Evolutionary conservation across 345 rosid genomes (phyloP), one percentile per base, ranked within the genome.

Genomic region (Bruguiera parviflora): DNA sequence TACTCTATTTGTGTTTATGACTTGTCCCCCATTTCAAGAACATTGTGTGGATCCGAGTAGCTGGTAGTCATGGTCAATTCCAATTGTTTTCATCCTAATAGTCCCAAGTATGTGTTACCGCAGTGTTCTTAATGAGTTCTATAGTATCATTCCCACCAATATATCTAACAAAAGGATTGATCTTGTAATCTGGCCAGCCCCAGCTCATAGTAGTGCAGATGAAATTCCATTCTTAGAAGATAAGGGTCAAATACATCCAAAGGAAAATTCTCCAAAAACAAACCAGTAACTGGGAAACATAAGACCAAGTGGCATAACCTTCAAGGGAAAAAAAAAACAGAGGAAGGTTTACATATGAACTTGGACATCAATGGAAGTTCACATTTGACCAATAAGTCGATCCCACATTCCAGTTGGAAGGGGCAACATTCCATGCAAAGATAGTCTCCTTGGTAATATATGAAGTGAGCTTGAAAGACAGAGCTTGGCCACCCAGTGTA

Each of bases 401-500:
- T 0, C 96, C 96, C 0, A 73, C 71, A 6, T 69, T 53, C 97
- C 98, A 93, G 49, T 79, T 81, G 5, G 87, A 51, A 43, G 98
- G 98, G 63, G 87, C 89, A 25, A 84, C 89, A 69, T 90, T 84
- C 78, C 69, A 80, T 52, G 82, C 84, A 24, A 79, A 59, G 51
- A 90, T 72, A 56, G 89, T 92, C 72, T 87, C 79, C 71, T 82
- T 87, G 56, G 88, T 78, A 2, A 92, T 73, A 70, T 85, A 85
- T 3, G 93, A 90, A 21, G 87, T 82, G 70, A 92, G 3, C 72
- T 79, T 78, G 79, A 92, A 90, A 46, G 98, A 92, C 31, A 90
- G 77, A 59, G 97, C 7, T 66, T 93, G 98, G 25, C 97, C 93
- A 1, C 78, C 66, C 0, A 92, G 84, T 37, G 84, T 72, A 29